phyloP scores from a whole-genome alignment of 2,329 filamentous ascomycete genomes.

The Epichloe coenophiala region DNA sequence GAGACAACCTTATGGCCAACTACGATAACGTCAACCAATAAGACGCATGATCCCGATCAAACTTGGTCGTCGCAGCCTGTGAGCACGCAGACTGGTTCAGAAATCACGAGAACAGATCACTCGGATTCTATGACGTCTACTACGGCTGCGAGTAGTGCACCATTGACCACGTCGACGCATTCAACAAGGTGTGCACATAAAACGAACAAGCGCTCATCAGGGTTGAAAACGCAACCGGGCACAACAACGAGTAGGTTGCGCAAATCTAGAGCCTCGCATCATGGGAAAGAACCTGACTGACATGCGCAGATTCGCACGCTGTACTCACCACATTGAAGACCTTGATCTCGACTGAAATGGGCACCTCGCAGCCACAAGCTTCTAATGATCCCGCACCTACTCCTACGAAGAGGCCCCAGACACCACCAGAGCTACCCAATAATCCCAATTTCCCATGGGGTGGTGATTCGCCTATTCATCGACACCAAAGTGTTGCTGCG shows the following conservation, averaged over 20 bases:
- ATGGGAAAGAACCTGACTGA: not conserved
- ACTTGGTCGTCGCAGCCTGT: not conserved
- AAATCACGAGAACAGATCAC: not conserved
- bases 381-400: constrained; percentile 10
- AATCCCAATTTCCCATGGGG: constrained; percentile 24
- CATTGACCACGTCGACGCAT: not conserved
- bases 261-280: not conserved
- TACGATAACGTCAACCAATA: not conserved
- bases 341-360: constrained; percentile 4
- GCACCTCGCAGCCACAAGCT: not conserved
- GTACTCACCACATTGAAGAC: constrained; percentile 6
- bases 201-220: not conserved
- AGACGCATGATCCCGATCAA: not conserved
- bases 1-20: not conserved
- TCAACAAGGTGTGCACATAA: not conserved
- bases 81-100: not conserved
- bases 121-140: not conserved
- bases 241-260: not conserved
- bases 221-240: not conserved
- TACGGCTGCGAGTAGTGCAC: not conserved
- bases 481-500: constrained; percentile 18
- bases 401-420: not conserved
- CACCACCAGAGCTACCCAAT: constrained; percentile 12
- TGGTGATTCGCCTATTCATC: constrained; percentile 21
- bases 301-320: not conserved